Evolutionary conservation across 257 asterid genomes (phyloP).

Genomic region (Linaria vulgaris): DNA sequence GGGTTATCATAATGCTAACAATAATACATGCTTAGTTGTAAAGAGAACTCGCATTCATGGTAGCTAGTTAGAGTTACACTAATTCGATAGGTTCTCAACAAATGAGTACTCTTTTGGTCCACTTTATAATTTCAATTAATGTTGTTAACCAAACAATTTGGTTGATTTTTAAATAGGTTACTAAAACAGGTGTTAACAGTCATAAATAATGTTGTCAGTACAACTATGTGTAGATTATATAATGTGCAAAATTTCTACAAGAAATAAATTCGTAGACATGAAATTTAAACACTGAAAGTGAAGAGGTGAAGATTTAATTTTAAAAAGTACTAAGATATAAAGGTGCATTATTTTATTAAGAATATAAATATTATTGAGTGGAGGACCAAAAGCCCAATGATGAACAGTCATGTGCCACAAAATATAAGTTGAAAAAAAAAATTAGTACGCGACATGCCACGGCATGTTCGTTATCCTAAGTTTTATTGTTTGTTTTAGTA

Average conservation of each 20-base stretch:
- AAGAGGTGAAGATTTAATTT: too few relatives aligned
- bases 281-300: too few relatives aligned
- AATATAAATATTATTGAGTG: slow-evolving; percentile 17
- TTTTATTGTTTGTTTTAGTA: background rate
- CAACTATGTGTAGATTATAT: too few relatives aligned
- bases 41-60: background rate
- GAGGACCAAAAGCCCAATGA: slow-evolving; percentile 31
- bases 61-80: background rate
- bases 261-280: too few relatives aligned
- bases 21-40: background rate
- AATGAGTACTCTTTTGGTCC: background rate
- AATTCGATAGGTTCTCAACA: background rate
- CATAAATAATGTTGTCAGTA: too few relatives aligned
- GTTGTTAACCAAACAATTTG: background rate
- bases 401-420: slow-evolving; percentile 38
- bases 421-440: slow-evolving; percentile 24
- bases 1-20: background rate
- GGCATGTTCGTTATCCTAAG: slow-evolving; percentile 24
- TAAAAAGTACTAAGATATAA: background rate
- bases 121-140: background rate
- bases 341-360: background rate
- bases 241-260: too few relatives aligned
- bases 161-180: too few relatives aligned
- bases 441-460: slow-evolving; percentile 26
- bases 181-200: too few relatives aligned